These are phyloP conservation scores for Scalesia atractyloides DNA, from an alignment of 129 eudicot species.

Conservation along the genomic window DNA sequence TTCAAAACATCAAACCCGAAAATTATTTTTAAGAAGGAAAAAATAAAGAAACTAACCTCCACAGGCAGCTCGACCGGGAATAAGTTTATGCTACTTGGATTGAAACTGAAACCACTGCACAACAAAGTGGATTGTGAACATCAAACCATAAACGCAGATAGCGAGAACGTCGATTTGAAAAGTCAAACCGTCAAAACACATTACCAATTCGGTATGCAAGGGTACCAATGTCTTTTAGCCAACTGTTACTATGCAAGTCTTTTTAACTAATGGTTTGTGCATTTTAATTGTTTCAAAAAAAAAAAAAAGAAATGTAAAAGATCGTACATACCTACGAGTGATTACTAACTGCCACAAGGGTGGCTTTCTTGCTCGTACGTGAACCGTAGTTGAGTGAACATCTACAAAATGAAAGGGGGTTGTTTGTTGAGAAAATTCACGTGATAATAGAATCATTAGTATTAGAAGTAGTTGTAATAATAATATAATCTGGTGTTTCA, in stretches of 20 bases:
- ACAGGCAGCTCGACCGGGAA: conserved; percentile 64
- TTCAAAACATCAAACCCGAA: not conserved
- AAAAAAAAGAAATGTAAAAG: not conserved
- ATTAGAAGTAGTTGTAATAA: not conserved
- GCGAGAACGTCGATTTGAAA: not conserved
- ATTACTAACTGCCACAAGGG: conserved; percentile 91
- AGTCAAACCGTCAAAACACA: not conserved
- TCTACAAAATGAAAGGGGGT: conserved; percentile 37
- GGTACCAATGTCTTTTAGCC: conserved; percentile 6
- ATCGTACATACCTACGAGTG: conserved; percentile 61
- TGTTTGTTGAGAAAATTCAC: not conserved
- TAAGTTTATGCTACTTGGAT: conserved; percentile 70
- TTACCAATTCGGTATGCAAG: not conserved
- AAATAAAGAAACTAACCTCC: conserved; percentile 46
- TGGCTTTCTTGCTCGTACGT: conserved; percentile 98
- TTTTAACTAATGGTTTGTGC: conserved; percentile 13
- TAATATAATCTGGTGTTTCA: not conserved
- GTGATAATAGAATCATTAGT: not conserved
- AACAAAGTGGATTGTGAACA: conserved; percentile 12
- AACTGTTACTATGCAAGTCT: conserved; percentile 14
- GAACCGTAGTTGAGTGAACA: conserved; percentile 83
- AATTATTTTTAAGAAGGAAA: not conserved
- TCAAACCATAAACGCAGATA: not conserved
- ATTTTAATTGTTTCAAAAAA: conserved; percentile 3
- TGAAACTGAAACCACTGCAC: conserved; percentile 70